Evolutionary conservation across 108 stramenopile genomes (phyloP), one percentile per base, ranked within the genome.

Genomic region (Fragilaria radians): DNA sequence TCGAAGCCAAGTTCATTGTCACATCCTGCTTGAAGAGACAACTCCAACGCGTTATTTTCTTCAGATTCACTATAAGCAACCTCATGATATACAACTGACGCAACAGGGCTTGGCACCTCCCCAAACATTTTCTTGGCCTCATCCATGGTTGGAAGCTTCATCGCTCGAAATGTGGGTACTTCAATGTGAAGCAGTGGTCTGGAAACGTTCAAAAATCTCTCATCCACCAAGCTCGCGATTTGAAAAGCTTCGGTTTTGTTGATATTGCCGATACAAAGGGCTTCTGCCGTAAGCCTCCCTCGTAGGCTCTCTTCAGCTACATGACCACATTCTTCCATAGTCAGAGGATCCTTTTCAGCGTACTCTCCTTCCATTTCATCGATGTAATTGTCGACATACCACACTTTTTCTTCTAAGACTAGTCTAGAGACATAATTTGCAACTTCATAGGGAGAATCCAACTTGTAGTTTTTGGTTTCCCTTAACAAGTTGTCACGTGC

Each of bases 181-280:
- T 89, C 86, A 27, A 71, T 73, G 28, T 80, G 77, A 5, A 62
- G 48, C 9, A 93, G 68, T 18, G 80, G 68, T 31, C 80, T 56
- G 18, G 74, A 63, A 11, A 30, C 36, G 22, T 71, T 46, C 29
- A 88, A 46, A 54, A 93, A 88, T 32, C 72, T 63, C 11, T 59
- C 54, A 27, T 73, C 59, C 25, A 93, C 67, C 1, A 88, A 66
- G 23, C 82, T 48, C 30, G 59, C 66, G 22, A 90, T 78, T 52
- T 76, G 74, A 45, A 45, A 46, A 9, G 86, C 73, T 0, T 65
- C 85, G 26, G 77, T 74, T 55, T 89, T 82, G 58, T 89, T 76
- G 30, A 93, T 86, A 48, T 90, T 93, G 3, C 92, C 92, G 45
- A 93, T 88, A 67, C 84, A 86, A n/a, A 93, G 70, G 0, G 82